A percentile compares a stretch with the other conserved stretches of the same genome.
phyloP scores from a whole-genome alignment of 2,329 filamentous ascomycete species.

The Erysiphe neolycopersici region DNA sequence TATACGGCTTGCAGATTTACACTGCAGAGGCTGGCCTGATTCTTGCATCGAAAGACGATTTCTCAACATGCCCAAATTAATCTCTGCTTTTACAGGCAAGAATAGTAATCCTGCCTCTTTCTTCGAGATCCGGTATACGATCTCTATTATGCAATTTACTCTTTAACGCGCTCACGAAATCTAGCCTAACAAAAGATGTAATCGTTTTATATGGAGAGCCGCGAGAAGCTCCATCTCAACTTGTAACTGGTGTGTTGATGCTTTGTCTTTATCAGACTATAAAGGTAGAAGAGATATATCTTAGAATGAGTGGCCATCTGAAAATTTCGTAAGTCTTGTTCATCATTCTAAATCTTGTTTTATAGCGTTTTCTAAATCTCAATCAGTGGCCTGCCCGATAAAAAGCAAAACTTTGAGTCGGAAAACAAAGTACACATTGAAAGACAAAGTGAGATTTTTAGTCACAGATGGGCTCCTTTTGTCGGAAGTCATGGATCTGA shows the following conservation, averaged over 20 bases:
- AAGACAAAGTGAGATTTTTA: constrained; percentile 25
- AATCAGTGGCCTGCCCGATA: neutral
- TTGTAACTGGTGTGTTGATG: constrained; percentile 47
- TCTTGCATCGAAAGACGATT: neutral
- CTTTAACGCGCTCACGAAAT: constrained; percentile 1
- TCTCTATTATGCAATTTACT: neutral
- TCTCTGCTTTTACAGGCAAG: neutral
- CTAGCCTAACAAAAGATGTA: constrained; percentile 50
- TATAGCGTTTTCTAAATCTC: neutral
- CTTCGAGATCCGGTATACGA: constrained; percentile 14
- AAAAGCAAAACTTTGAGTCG: neutral
- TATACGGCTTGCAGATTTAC: too few relatives aligned
- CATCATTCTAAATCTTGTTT: neutral
- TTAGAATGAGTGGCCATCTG: constrained; percentile 43
- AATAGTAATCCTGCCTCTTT: constrained; percentile 11
- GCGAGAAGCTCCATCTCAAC: constrained; percentile 47
- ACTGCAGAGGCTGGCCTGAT: too few relatives aligned
- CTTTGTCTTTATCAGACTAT: constrained; percentile 43
- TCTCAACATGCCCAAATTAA: neutral
- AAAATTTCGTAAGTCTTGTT: constrained; percentile 31
- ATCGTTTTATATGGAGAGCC: constrained; percentile 53
- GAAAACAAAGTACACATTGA: neutral
- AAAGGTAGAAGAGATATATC: constrained; percentile 44
- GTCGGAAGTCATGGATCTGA: constrained; percentile 23
- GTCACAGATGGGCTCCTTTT: constrained; percentile 44